Percentiles rank a stretch among this genome's conserved stretches.
phyloP scores from a whole-genome alignment of 441 rosid species.

The Adansonia rubrostipa region DNA sequence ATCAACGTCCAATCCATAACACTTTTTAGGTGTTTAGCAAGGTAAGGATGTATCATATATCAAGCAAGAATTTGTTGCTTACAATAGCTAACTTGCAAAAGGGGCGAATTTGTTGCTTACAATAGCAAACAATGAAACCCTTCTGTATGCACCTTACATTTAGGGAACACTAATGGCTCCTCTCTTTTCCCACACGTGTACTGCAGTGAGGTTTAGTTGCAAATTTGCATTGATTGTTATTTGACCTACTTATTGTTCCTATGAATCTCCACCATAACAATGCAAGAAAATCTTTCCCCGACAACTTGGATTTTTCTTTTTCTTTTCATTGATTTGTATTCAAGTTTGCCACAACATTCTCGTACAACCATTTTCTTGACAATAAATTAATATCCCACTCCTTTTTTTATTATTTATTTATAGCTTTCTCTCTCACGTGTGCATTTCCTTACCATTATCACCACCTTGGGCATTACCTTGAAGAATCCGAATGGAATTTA shows the following conservation, averaged over 20 bases:
- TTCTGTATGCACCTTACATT: not conserved
- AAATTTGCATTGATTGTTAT: not conserved
- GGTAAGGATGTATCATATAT: not conserved
- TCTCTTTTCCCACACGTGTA: not conserved
- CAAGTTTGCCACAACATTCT: slow-evolving; percentile 12
- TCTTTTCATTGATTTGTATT: not conserved
- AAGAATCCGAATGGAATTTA: not conserved
- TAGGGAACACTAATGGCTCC: too few relatives aligned
- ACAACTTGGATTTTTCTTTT: slow-evolving; percentile 34
- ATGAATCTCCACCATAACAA: slow-evolving; percentile 1
- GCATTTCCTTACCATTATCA: slow-evolving; percentile 11
- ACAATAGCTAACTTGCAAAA: not conserved
- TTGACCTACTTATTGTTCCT: not conserved
- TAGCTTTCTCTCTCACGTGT: slow-evolving; percentile 20
- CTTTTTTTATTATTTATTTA: not conserved
- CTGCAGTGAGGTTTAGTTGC: not conserved
- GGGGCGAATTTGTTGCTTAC: too few relatives aligned
- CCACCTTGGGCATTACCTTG: not conserved
- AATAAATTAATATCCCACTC: not conserved
- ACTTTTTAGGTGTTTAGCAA: not conserved
- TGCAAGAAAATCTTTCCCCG: slow-evolving; percentile 25
- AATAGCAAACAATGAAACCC: not conserved
- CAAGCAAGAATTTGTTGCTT: not conserved
- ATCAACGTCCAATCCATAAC: not conserved
- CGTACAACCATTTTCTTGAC: slow-evolving; percentile 7